phyloP scores from a whole-genome alignment of 495 filamentous ascomycete species.

The Penicilliopsis zonata region DNA sequence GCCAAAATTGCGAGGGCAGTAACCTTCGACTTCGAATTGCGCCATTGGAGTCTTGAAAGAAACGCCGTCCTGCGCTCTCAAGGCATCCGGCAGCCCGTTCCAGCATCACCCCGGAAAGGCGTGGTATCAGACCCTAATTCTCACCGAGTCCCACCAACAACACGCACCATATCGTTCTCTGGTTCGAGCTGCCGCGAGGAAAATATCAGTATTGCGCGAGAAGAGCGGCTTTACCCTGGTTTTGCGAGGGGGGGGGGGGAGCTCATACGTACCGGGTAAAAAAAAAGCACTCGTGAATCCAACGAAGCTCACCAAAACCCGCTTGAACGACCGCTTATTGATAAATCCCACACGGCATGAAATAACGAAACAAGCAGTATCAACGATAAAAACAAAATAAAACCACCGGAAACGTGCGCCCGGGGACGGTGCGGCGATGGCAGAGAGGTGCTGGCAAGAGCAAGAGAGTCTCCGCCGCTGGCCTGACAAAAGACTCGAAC shows the following conservation, averaged over 20 bases:
- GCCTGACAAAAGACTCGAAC: conserved; percentile 7
- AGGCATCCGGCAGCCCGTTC: conserved; percentile 71
- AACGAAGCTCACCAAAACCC: too few species aligned
- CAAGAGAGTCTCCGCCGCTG: not conserved
- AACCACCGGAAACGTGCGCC: too few species aligned
- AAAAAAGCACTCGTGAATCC: conserved; percentile 5
- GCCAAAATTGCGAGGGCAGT: conserved; percentile 56
- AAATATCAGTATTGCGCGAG: too few species aligned
- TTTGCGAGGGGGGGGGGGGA: conserved; percentile 7
- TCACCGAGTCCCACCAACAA: conserved; percentile 12
- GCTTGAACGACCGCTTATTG: too few species aligned
- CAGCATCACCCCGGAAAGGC: conserved; percentile 57
- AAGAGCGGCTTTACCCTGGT: too few species aligned
- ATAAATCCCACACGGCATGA: too few species aligned
- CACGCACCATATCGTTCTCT: conserved; percentile 17
- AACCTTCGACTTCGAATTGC: conserved; percentile 43
- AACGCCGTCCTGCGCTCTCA: conserved; percentile 60
- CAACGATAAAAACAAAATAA: too few species aligned
- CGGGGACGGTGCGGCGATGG: not conserved
- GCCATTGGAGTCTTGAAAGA: conserved; percentile 45
- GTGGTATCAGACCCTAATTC: conserved; percentile 24
- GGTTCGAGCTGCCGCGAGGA: conserved; percentile 1
- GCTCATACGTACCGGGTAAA: conserved; percentile 12
- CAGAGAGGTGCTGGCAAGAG: not conserved
- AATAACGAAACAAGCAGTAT: too few species aligned